Percentiles rank a stretch among this genome's conserved stretches.
Conservation (phyloP, 768 basidiomycete genomes). For the Psilocybe cubensis region DNA sequence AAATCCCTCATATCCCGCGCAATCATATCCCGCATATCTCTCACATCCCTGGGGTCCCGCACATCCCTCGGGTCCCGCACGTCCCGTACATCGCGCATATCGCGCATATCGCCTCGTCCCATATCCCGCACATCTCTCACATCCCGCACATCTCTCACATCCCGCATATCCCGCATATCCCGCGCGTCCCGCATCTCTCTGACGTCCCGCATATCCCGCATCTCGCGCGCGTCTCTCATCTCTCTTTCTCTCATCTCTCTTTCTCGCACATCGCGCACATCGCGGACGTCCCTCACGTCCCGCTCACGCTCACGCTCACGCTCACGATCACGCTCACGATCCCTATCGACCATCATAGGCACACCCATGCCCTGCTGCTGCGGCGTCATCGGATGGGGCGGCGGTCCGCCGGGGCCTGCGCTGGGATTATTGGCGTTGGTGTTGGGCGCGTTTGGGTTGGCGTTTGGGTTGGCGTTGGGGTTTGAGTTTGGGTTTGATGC, state of each 20-base stretch:
- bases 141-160: not conserved
- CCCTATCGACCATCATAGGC: slow-evolving; percentile 14
- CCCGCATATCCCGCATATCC: too few relatives aligned
- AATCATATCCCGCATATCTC: not conserved
- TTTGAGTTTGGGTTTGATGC: not conserved
- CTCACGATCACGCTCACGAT: not conserved
- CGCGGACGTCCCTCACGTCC: too few relatives aligned
- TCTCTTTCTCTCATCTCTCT: not conserved
- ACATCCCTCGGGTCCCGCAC: too few relatives aligned
- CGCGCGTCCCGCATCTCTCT: too few relatives aligned
- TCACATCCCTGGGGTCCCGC: slow-evolving; percentile 1
- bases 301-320: not conserved
- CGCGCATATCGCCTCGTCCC: not conserved
- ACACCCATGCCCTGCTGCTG: slow-evolving; percentile 1
- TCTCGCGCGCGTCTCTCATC: not conserved
- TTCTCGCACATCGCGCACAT: not conserved
- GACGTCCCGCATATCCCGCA: too few relatives aligned
- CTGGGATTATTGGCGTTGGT: not conserved
- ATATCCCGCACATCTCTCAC: not conserved
- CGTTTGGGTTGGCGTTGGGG: not conserved
- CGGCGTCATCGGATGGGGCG: too few relatives aligned
- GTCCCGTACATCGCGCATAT: too few relatives aligned
- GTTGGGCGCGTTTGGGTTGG: not conserved
- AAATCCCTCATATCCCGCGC: slow-evolving; percentile 1
- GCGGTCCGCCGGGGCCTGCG: not conserved